Evolutionary conservation across 2,329 filamentous ascomycete genomes (phyloP).

Genomic region (Fusarium sp.): DNA sequence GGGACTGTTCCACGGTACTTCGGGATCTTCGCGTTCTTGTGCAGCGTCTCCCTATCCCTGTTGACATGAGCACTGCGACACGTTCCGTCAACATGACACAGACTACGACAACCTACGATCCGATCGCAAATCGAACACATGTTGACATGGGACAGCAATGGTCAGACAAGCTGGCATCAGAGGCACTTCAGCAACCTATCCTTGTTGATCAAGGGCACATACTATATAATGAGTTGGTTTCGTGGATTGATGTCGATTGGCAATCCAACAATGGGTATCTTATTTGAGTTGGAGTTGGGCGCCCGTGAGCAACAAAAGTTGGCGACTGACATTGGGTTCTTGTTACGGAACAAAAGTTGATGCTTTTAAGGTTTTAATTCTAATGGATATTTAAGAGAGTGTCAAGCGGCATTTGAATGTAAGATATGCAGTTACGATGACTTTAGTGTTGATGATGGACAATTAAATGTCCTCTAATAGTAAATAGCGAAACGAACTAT

Average conservation of each 20-base stretch:
- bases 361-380: not conserved
- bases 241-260: conserved; percentile 54
- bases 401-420: not conserved
- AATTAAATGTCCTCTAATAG: not conserved
- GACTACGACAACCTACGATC: conserved; percentile 28
- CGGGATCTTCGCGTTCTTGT: conserved; percentile 52
- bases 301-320: not conserved
- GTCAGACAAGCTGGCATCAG: conserved; percentile 32
- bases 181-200: conserved; percentile 40
- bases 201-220: conserved; percentile 46
- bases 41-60: conserved; percentile 46
- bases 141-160: conserved; percentile 39
- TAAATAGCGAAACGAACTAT: not conserved
- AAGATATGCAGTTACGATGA: not conserved
- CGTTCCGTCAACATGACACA: conserved; percentile 15
- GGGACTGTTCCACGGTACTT: conserved; percentile 53
- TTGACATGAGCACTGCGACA: conserved; percentile 4
- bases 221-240: conserved; percentile 51
- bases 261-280: conserved; percentile 45
- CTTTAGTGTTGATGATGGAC: not conserved
- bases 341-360: not conserved
- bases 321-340: not conserved
- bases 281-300: conserved; percentile 18
- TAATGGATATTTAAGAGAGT: not conserved
- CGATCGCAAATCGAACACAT: conserved; percentile 27